Evolutionary conservation across 2,329 filamentous ascomycete species (phyloP), one percentile per base, ranked within the genome.

Genomic region (Tolypocladium pustulatum): DNA sequence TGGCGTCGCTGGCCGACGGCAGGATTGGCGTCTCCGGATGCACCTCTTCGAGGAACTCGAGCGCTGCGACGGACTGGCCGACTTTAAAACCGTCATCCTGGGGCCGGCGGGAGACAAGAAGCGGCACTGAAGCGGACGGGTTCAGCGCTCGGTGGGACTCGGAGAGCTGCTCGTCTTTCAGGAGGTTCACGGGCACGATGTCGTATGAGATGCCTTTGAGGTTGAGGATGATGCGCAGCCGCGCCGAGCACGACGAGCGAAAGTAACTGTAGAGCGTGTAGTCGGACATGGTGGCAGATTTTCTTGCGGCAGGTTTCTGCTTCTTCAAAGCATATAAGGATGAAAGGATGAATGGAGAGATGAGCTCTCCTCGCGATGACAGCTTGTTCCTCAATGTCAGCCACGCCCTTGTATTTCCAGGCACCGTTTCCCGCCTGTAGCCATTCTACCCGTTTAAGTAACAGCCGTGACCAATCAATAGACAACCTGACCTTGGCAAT

Each of bases 21-120:
- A 86, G 74, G 1, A 85, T 73, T 0, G 72, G 63, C 0, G 67
- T 60, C 0, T 72, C 64, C 0, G 80, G 76, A 51, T 78, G 76
- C 1, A 69, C 68, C 62, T 87, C 83, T 54, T 86, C 83, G 3
- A 87, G 75, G 61, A 81, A 87, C 65, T 87, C 83, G 4, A 87
- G 73, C 0, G 82, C 83, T 1, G 84, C 80, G 40, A 84, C 67
- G 5, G 82, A 85, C 65, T 85, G 82, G 5, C 76, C 78, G 36
- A 81, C 77, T n/a, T 70, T 72, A 43, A 82, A 71, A 25, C 66
- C 63, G 0, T 62, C 62, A 3, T 63, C 64, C 0, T 64, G 58
- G 2, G 65, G 61, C 2, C 68, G 58, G 7, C 71, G 68, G 59
- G 75, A 67, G 25, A 80, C 67, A 32, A 86, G 76, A 0, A 82